phyloP scores from a whole-genome alignment of 129 eudicot species.

The Flaveria ramosissima region DNA sequence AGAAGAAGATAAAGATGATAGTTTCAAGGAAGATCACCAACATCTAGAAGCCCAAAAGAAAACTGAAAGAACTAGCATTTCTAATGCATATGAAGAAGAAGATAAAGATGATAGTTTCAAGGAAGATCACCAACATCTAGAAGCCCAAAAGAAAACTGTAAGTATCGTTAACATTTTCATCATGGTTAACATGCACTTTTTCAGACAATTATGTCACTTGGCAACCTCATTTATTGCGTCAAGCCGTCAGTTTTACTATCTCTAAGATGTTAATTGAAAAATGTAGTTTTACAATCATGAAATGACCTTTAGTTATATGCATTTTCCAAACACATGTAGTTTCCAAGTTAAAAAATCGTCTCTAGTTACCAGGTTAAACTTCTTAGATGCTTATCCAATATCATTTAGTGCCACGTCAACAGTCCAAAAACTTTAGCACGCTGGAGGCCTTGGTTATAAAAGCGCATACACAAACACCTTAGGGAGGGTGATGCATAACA shows the following conservation, averaged over 20 bases:
- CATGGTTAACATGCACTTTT: background rate
- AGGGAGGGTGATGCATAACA: too few relatives aligned
- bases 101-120: slow-evolving; percentile 18
- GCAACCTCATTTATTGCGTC: background rate
- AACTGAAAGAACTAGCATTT: slow-evolving; percentile 10
- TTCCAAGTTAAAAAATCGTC: background rate
- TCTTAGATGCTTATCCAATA: background rate
- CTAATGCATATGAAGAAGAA: slow-evolving; percentile 18
- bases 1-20: slow-evolving; percentile 24
- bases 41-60: slow-evolving; percentile 15
- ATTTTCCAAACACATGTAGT: background rate
- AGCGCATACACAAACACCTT: too few relatives aligned
- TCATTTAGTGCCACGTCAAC: too few relatives aligned
- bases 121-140: slow-evolving; percentile 10
- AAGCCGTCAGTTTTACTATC: background rate
- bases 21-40: slow-evolving; percentile 2
- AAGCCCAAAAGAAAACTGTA: background rate
- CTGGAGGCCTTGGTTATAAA: too few relatives aligned
- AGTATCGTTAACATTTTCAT: background rate
- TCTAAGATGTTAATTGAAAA: background rate
- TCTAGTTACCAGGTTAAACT: background rate
- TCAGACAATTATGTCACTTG: background rate
- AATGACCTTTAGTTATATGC: background rate
- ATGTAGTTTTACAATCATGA: background rate
- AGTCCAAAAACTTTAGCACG: too few relatives aligned